These are phyloP conservation scores for Paecilomyces sp. DNA, from an alignment of 2,329 filamentous ascomycete species.

Conservation along the genomic window DNA sequence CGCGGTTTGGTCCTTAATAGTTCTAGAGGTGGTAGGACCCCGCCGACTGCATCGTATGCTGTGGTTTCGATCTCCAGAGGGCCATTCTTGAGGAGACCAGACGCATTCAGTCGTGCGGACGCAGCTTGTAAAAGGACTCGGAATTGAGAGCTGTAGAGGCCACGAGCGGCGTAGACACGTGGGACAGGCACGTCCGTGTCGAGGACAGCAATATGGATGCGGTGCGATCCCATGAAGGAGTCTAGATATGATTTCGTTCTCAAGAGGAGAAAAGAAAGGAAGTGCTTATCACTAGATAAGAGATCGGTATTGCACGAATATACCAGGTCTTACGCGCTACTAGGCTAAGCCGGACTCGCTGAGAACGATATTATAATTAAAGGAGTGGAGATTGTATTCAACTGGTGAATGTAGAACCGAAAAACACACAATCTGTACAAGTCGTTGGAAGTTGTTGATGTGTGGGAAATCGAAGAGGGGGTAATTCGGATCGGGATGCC, in stretches of 20 bases:
- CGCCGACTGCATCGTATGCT: constrained; percentile 26
- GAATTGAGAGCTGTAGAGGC: constrained; percentile 31
- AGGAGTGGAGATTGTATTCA: too few relatives aligned
- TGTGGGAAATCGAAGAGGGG: too few relatives aligned
- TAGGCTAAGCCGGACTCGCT: background rate
- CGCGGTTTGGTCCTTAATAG: constrained; percentile 12
- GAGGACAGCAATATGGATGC: constrained; percentile 27
- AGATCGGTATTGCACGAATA: background rate
- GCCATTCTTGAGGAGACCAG: constrained; percentile 2
- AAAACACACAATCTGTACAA: too few relatives aligned
- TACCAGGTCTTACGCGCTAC: background rate
- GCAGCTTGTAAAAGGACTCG: constrained; percentile 23
- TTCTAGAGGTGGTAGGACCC: constrained; percentile 17
- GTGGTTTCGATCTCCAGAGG: constrained; percentile 19
- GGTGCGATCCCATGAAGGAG: constrained; percentile 8
- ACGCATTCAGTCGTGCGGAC: constrained; percentile 17
- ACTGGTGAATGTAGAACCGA: too few relatives aligned
- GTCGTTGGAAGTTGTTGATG: too few relatives aligned
- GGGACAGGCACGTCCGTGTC: constrained; percentile 30
- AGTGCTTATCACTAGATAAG: background rate
- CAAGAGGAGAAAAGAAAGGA: background rate
- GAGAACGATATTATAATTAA: background rate
- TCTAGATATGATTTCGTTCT: background rate
- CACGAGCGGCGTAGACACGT: constrained; percentile 22
- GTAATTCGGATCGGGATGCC: too few relatives aligned